Base-by-base conservation (phyloP, 2,329 filamentous ascomycete genomes). In the Aspergillus transmontanensis region DNA sequence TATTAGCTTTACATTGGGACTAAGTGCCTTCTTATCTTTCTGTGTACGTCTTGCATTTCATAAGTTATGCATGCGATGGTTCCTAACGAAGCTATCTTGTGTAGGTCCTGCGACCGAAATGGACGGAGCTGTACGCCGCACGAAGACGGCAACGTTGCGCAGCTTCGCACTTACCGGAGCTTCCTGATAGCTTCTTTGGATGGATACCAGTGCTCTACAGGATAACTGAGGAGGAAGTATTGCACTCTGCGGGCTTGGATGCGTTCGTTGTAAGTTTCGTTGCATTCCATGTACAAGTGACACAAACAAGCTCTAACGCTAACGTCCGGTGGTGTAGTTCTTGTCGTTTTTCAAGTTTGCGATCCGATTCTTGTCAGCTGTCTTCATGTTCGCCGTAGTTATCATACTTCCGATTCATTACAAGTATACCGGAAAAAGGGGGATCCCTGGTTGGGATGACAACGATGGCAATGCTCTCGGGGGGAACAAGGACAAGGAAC, bases 301-400 rank as follows among this genome's bases (percentile, higher is more conserved):
- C 48, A 39, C n/a, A 36, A 50, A 56, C 51, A 30, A 36, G 7
- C 34, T 2, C 34, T 16, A 36, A 36, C 14, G 23, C 57, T 62
- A 41, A 58, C 56, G 2, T n/a, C 6, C 14, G 12, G 26, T 43
- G 3, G 11, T 21, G 60, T 72, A 87, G 86, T 97, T 99, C 75
- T 84, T 99, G 16, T 87, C 90, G 19, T 99, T 99, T 79, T 98
- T 97, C 84, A 96, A 94, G 76, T 95, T 98, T 88, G 90, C 94
- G 14, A 91, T 93, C 68, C 92, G 90, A 66, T 90, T 97, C 69
- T 89, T 98, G 57, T 81, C 86, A 19, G 81, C 91, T 58, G 90
- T 96, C 71, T 86, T 95, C 61, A 87, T 97, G 77, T 93, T 98
- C 72, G 90, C 94, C 32, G 83, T 91, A 41, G 83, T 86, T 19